phyloP scores from a whole-genome alignment of 352 stramenopile genomes.

The Phytophthora sansomeana region DNA sequence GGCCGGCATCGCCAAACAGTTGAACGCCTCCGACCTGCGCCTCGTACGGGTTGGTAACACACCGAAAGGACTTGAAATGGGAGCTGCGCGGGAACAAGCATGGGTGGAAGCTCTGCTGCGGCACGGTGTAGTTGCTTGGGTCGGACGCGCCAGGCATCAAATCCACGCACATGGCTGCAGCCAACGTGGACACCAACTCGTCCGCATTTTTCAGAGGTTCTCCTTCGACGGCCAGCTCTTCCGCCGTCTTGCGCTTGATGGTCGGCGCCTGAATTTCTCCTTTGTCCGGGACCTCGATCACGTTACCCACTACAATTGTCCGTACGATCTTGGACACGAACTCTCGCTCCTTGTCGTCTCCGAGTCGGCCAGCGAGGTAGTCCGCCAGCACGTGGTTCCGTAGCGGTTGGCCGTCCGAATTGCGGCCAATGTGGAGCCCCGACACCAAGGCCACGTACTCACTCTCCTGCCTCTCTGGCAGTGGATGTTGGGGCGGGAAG shows the following conservation, averaged over 20 bases:
- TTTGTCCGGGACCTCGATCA: constrained; percentile 28
- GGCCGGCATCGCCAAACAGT: constrained; percentile 89
- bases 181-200: constrained; percentile 74
- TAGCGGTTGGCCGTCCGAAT: constrained; percentile 45
- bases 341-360: constrained; percentile 55
- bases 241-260: constrained; percentile 56
- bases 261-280: constrained; percentile 36
- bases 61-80: constrained; percentile 83
- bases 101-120: constrained; percentile 95
- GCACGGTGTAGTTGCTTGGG: constrained; percentile 90
- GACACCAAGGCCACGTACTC: constrained; percentile 79
- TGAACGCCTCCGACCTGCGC: constrained; percentile 61
- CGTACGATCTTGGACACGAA: constrained; percentile 80
- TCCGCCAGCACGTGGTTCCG: constrained; percentile 77
- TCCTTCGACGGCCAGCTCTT: constrained; percentile 51
- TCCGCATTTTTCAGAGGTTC: constrained; percentile 76
- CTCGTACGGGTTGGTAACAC: constrained; percentile 95
- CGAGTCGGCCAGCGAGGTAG: constrained; percentile 76
- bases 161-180: constrained; percentile 90
- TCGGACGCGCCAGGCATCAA: constrained; percentile 91
- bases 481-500: constrained; percentile 53
- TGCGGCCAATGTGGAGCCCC: constrained; percentile 54
- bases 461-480: constrained; percentile 56
- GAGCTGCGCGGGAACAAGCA: constrained; percentile 91
- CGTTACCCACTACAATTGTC: constrained; percentile 79